Conservation (phyloP, 169 alveolate genomes). For the Miamiensis avidus region DNA sequence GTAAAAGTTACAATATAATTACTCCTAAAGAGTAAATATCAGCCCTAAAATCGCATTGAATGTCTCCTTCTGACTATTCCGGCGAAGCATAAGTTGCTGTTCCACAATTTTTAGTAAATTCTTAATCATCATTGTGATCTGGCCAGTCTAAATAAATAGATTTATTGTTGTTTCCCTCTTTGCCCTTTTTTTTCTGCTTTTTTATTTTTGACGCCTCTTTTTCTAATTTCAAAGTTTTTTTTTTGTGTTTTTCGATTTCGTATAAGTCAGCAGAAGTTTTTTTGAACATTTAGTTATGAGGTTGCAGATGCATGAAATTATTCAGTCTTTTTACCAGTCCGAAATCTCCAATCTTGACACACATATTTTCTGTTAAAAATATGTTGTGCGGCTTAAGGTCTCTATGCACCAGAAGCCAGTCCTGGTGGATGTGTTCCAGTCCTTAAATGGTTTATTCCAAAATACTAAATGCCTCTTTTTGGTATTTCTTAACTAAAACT, state of each 20-base stretch:
- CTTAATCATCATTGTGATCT: not conserved
- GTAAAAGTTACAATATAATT: constrained; percentile 27
- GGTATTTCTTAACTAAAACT: not conserved
- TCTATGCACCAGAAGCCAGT: constrained; percentile 25
- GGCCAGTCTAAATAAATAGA: not conserved
- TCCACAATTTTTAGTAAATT: constrained; percentile 13
- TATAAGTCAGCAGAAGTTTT: not conserved
- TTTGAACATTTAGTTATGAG: not conserved
- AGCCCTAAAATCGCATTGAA: constrained; percentile 29
- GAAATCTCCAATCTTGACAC: constrained; percentile 35
- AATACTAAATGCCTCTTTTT: constrained; percentile 10
- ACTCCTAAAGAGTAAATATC: constrained; percentile 39
- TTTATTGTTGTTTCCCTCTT: not conserved
- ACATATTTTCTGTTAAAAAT: constrained; percentile 17
- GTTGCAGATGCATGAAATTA: not conserved
- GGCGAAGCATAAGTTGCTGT: constrained; percentile 30
- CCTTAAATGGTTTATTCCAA: constrained; percentile 14
- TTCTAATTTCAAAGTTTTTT: no score
- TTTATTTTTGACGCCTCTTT: constrained; percentile 1
- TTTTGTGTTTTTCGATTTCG: not conserved
- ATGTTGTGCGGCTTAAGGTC: constrained; percentile 32
- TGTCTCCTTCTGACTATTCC: constrained; percentile 8
- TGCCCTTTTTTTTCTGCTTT: not conserved
- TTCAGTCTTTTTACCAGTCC: constrained; percentile 23
- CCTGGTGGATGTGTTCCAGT: constrained; percentile 23